Conservation (phyloP, 1,284 basidiomycete species). For the Rugosomyces carneus region DNA sequence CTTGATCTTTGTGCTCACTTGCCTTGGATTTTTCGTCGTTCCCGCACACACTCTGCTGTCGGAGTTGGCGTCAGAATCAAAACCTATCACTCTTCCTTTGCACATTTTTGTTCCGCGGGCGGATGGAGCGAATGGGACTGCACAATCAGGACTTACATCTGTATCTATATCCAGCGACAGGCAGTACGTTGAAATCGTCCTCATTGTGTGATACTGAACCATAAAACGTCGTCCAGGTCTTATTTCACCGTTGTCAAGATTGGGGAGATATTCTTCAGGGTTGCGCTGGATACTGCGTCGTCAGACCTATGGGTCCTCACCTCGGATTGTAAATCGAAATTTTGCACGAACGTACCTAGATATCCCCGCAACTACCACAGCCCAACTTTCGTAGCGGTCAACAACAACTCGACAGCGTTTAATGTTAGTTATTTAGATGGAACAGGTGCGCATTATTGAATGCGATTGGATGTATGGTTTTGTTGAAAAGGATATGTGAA, state of each 20-base stretch:
- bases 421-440: slow-evolving; percentile 57
- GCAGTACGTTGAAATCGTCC: slow-evolving; percentile 32
- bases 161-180: slow-evolving; percentile 40
- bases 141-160: slow-evolving; percentile 28
- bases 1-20: slow-evolving; percentile 9
- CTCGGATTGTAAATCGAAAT: slow-evolving; percentile 47
- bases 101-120: slow-evolving; percentile 21
- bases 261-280: slow-evolving; percentile 60
- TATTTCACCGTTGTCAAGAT: slow-evolving; percentile 57
- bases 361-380: slow-evolving; percentile 65
- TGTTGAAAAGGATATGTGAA: slow-evolving; percentile 21
- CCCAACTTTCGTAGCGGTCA: slow-evolving; percentile 55
- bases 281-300: slow-evolving; percentile 73
- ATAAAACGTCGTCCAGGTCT: slow-evolving; percentile 35
- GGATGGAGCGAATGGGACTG: slow-evolving; percentile 21
- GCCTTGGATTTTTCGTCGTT: slow-evolving; percentile 12
- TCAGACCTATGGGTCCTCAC: slow-evolving; percentile 69
- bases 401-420: slow-evolving; percentile 55
- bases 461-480: neutral
- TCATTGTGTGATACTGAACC: neutral
- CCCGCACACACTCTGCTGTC: slow-evolving; percentile 11
- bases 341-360: slow-evolving; percentile 51
- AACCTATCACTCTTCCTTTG: slow-evolving; percentile 24
- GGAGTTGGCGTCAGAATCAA: slow-evolving; percentile 15
- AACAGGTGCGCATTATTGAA: slow-evolving; percentile 42